Conservation (phyloP, 106 monocot genomes). For the Platanthera zijinensis region DNA sequence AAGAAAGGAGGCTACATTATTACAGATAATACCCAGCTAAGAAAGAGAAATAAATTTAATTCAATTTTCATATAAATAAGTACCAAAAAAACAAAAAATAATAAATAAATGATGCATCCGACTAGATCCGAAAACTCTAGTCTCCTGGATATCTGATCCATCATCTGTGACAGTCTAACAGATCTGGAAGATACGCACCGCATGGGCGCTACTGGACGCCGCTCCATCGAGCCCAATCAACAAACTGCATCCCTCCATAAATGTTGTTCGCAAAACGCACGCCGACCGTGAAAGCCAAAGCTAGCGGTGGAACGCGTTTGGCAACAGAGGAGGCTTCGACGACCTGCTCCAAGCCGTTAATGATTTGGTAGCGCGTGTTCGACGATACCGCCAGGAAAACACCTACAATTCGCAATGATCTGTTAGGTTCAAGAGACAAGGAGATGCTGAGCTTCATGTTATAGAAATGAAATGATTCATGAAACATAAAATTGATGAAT, state of each 20-base stretch:
- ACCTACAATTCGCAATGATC: slow-evolving; percentile 28
- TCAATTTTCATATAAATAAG: too few species aligned
- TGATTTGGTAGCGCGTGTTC: slow-evolving; percentile 80
- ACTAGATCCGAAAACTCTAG: too few species aligned
- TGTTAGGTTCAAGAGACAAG: not conserved
- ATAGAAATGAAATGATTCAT: not conserved
- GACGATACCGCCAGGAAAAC: slow-evolving; percentile 91
- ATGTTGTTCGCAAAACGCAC: slow-evolving; percentile 82
- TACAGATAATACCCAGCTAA: too few species aligned
- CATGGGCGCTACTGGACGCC: slow-evolving; percentile 49
- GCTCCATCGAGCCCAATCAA: slow-evolving; percentile 89
- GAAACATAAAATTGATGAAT: not conserved
- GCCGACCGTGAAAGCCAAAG: slow-evolving; percentile 91
- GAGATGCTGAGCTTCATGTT: not conserved
- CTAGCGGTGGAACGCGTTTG: slow-evolving; percentile 43
- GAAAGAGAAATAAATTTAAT: too few species aligned
- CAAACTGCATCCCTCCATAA: slow-evolving; percentile 95
- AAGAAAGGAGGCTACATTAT: too few species aligned
- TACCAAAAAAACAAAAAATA: too few species aligned
- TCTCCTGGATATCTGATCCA: too few species aligned
- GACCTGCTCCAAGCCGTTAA: slow-evolving; percentile 66
- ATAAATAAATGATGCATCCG: too few species aligned
- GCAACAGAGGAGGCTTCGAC: slow-evolving; percentile 70
- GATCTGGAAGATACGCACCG: too few species aligned
- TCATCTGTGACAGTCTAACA: too few species aligned